These are phyloP conservation scores for Pterocarpus santalinus DNA, from an alignment of 306 rosid genomes.

Conservation along the genomic window DNA sequence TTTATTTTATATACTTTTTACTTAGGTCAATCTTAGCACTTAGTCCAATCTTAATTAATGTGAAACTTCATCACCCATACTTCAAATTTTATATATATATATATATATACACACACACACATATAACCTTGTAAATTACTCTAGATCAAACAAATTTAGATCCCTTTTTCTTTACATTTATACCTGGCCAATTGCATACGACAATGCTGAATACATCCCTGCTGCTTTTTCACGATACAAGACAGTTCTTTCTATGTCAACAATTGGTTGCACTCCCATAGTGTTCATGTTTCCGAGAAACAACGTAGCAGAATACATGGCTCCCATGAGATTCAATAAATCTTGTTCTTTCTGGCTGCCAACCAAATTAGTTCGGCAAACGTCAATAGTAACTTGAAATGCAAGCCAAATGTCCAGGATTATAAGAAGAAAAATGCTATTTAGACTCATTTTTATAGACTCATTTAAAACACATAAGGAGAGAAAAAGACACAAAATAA, in stretches of 20 bases:
- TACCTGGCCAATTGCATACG: conserved; percentile 58
- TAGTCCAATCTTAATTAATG: too few relatives aligned
- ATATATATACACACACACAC: too few relatives aligned
- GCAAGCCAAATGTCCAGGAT: neutral
- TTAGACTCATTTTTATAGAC: too few relatives aligned
- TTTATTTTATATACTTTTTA: too few relatives aligned
- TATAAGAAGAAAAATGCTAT: too few relatives aligned
- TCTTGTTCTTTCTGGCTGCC: conserved; percentile 51
- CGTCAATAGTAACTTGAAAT: conserved; percentile 14
- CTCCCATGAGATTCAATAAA: conserved; percentile 68
- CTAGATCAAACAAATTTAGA: neutral
- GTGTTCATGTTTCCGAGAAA: conserved; percentile 46
- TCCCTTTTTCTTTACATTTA: neutral
- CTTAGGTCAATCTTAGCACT: too few relatives aligned
- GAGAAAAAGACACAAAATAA: too few relatives aligned
- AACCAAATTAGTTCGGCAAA: neutral
- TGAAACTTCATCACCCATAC: too few relatives aligned
- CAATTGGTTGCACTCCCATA: conserved; percentile 63
- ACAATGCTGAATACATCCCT: conserved; percentile 54
- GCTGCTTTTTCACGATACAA: conserved; percentile 80
- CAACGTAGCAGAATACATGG: conserved; percentile 58
- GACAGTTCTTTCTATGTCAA: conserved; percentile 69
- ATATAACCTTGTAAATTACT: neutral
- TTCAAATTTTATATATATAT: too few relatives aligned
- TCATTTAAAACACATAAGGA: too few relatives aligned